These are phyloP conservation scores for Epichloe glyceriae DNA, from an alignment of 2,329 filamentous ascomycete genomes.

Conservation along the genomic window DNA sequence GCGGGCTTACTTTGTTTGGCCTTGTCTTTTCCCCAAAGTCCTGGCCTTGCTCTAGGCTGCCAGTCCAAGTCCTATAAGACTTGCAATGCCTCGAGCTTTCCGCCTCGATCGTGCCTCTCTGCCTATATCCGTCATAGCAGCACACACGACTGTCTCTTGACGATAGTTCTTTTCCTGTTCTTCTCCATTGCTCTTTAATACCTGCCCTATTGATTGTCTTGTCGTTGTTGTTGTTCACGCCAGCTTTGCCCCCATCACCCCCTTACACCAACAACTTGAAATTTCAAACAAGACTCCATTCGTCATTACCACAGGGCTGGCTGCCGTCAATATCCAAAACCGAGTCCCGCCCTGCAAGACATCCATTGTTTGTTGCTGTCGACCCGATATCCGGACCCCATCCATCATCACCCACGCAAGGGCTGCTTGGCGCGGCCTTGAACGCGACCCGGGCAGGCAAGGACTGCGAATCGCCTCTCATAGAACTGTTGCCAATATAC, in stretches of 20 bases:
- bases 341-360: background rate
- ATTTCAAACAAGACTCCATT: background rate
- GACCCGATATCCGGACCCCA: background rate
- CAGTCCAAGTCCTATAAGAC: conserved; percentile 33
- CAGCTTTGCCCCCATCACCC: background rate
- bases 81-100: conserved; percentile 34
- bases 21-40: background rate
- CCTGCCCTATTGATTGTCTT: conserved; percentile 2
- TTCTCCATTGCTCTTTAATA: conserved; percentile 4
- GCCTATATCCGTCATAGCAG: conserved; percentile 10
- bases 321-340: background rate
- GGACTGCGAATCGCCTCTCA: background rate
- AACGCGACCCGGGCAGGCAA: background rate
- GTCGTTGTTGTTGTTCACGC: background rate
- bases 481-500: background rate
- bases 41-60: conserved; percentile 3
- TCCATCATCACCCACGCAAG: background rate
- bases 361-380: background rate
- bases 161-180: conserved; percentile 6
- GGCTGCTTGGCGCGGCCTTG: background rate
- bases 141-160: conserved; percentile 7
- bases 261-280: no score
- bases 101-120: conserved; percentile 14
- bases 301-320: background rate
- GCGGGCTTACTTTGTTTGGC: background rate